Evolutionary conservation across 1,284 basidiomycete species (phyloP).

Genomic region (Golubevia pallescens): DNA sequence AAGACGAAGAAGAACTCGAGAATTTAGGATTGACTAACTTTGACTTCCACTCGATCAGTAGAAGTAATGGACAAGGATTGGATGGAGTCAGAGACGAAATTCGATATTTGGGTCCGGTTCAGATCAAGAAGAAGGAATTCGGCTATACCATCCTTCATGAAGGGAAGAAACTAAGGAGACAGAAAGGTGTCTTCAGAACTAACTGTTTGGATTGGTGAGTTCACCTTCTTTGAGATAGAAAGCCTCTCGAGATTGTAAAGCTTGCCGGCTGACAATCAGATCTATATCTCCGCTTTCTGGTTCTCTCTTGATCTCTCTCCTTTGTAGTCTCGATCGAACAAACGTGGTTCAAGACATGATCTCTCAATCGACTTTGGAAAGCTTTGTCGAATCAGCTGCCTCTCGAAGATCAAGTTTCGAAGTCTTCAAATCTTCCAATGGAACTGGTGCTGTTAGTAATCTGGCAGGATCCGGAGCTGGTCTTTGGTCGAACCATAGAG

Average conservation of each 20-base stretch:
- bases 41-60: conserved; percentile 88
- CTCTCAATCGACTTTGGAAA: conserved; percentile 44
- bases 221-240: background rate
- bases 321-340: conserved; percentile 79
- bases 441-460: background rate
- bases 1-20: conserved; percentile 27
- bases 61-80: conserved; percentile 78
- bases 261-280: too few relatives aligned
- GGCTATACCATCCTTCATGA: conserved; percentile 74
- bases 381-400: conserved; percentile 29
- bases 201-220: conserved; percentile 93
- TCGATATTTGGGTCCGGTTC: conserved; percentile 66
- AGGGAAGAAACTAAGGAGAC: conserved; percentile 65
- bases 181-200: conserved; percentile 87
- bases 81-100: conserved; percentile 82
- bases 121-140: conserved; percentile 75
- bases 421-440: conserved; percentile 12
- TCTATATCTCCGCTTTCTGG: background rate
- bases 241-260: too few relatives aligned
- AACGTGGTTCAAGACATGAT: conserved; percentile 86
- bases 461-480: background rate
- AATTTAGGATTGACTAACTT: conserved; percentile 76
- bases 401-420: conserved; percentile 21
- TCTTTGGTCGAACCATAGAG: conserved; percentile 81
- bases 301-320: background rate